phyloP scores from a whole-genome alignment of 208 protist species.

The Trypanosoma rangeli region DNA sequence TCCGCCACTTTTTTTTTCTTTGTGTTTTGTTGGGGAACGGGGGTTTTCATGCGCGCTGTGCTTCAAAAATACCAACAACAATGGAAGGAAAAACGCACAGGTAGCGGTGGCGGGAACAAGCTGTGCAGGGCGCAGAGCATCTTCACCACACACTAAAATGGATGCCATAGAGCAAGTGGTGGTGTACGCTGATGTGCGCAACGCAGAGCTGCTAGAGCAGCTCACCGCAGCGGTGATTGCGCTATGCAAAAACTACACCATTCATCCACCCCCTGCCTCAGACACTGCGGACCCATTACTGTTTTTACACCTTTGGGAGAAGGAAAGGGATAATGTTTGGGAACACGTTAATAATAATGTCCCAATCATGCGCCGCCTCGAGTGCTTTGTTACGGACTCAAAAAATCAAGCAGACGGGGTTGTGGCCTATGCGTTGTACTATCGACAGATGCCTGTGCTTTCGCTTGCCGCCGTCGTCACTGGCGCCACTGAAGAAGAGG shows the following conservation, averaged over 20 bases:
- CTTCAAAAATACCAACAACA: not conserved
- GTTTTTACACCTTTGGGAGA: conserved; percentile 51
- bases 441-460: conserved; percentile 64
- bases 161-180: conserved; percentile 13
- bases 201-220: conserved; percentile 12
- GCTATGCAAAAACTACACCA: conserved; percentile 10
- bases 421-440: conserved; percentile 67
- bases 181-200: conserved; percentile 28
- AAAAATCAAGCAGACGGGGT: conserved; percentile 29
- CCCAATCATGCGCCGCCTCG: conserved; percentile 39
- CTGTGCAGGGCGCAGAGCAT: not conserved
- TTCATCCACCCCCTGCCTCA: not conserved
- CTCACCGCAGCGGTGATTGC: conserved; percentile 2
- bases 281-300: conserved; percentile 14
- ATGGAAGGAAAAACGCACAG: not conserved
- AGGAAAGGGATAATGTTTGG: conserved; percentile 44
- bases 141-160: not conserved
- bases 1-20: not conserved
- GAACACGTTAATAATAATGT: conserved; percentile 38
- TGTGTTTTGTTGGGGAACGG: not conserved
- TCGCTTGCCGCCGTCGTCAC: conserved; percentile 23
- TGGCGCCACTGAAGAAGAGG: not conserved
- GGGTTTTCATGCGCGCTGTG: not conserved
- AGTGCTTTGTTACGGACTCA: conserved; percentile 54
- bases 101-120: not conserved